A percentile compares a stretch with the other conserved stretches of the same genome.
phyloP scores from a whole-genome alignment of 306 rosid genomes.

The Erythrophleum fordii region DNA sequence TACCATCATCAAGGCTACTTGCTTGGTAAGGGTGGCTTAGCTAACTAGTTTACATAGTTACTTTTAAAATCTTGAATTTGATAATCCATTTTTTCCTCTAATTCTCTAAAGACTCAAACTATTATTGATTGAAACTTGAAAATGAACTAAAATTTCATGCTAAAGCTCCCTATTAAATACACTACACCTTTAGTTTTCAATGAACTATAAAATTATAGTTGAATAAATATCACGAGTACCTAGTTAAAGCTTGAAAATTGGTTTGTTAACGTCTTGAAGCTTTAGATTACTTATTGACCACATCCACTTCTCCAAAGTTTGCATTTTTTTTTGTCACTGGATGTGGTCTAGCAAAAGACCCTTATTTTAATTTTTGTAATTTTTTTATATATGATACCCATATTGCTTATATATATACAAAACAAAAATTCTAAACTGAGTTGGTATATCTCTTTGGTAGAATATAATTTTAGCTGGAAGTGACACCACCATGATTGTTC shows the following conservation, averaged over 20 bases:
- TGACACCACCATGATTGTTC: constrained; percentile 45
- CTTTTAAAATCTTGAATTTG: neutral
- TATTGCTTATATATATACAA: too few species aligned
- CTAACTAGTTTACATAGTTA: neutral
- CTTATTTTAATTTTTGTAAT: neutral
- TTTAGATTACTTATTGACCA: too few species aligned
- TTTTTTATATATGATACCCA: neutral
- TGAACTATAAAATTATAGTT: too few species aligned
- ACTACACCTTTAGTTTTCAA: too few species aligned
- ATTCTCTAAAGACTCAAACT: neutral
- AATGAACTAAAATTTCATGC: too few species aligned
- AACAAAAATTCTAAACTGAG: neutral
- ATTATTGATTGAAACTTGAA: too few species aligned
- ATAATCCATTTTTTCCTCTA: neutral
- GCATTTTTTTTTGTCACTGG: neutral
- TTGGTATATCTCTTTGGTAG: constrained; percentile 36
- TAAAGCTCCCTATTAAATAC: too few species aligned
- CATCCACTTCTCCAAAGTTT: neutral
- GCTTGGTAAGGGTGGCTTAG: constrained; percentile 34
- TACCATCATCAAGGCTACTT: constrained; percentile 54
- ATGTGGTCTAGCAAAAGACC: neutral
- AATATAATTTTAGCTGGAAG: constrained; percentile 56
- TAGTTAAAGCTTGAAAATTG: too few species aligned
- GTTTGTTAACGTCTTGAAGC: too few species aligned
- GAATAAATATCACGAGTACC: too few species aligned